Evolutionary conservation across 176 grass and related monocot genomes (phyloP), one percentile per base, ranked within the genome.

Genomic region (Ananas comosus): DNA sequence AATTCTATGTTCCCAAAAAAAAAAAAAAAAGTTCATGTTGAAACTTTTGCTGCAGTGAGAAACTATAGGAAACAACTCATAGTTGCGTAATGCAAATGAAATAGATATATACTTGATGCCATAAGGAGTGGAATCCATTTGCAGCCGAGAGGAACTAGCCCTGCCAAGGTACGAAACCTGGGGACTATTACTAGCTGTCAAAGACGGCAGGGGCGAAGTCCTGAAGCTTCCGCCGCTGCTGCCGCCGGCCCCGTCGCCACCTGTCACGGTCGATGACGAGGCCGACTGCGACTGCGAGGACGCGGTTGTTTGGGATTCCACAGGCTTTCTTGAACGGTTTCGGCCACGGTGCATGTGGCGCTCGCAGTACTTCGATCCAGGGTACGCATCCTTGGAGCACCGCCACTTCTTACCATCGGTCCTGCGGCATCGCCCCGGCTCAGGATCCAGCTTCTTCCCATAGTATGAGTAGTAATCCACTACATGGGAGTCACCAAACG

Each of bases 251-350:
- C 70, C 59, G 63, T 59, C 70, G 27, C 71, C 83, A 18, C 42
- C 72, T 22, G 87, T 78, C 50, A 83, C 85, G 12, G 84, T 83
- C 0, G 33, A 42, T 19, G 87, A 90, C 63, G 83, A 59, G 74
- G 77, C 64, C 56, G 90, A 63, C 80, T 85, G 79, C 51, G 84
- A 70, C 68, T 74, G 81, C 29, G 83, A 79, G 58, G 79, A 54
- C 49, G 4, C 33, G 33, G 33, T 42, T 42, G 86, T 67, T 83
- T 85, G 84, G 64, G 94, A 93, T 99, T 99, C 94, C 94, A 99
- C 94, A 99, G 94, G 90, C 94, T 99, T 99, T 99, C 94, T 99
- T 99, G 94, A 99, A 99, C 94, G 94, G 80, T 93, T 99, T 81
- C 90, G 89, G 87, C 94, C 94, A 88, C 94, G 94, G 80, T 93